Conservation (phyloP, 1,284 basidiomycete species). For the Cutaneotrichosporon sp. region DNA sequence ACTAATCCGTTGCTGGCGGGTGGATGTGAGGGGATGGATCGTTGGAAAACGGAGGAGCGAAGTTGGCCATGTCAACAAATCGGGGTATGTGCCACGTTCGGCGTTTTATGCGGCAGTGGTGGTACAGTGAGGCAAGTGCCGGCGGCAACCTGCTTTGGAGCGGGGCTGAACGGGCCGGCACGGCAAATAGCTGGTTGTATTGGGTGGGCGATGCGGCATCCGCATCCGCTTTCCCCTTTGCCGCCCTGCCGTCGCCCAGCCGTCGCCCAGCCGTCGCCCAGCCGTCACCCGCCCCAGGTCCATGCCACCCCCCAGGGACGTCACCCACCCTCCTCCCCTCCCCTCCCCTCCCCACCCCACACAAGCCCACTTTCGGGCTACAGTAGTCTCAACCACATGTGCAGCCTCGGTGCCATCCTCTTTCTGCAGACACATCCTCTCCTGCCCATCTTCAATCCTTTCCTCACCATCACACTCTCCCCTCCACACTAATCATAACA, state of each 20-base stretch:
- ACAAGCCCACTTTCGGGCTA: no score
- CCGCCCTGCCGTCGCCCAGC: no score
- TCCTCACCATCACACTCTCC: neutral
- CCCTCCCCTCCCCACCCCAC: neutral
- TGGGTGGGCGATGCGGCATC: neutral
- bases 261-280: no score
- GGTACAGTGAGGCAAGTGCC: neutral
- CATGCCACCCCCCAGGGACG: no score
- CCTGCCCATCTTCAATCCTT: conserved; percentile 1
- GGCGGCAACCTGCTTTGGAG: neutral
- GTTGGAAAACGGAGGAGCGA: neutral
- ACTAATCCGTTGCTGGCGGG: neutral
- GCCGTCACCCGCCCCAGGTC: neutral
- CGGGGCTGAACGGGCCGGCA: neutral
- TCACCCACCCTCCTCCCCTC: no score
- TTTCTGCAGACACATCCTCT: no score
- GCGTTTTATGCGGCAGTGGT: conserved; percentile 1
- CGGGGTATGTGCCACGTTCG: neutral
- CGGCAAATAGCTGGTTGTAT: neutral
- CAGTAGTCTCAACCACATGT: no score
- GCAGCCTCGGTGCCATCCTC: no score
- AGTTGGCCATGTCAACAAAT: neutral
- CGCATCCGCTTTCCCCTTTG: neutral
- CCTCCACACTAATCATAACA: no score
- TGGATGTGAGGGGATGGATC: neutral